These are phyloP conservation scores for Physcomitrellopsis africana DNA, from an alignment of 225 moss, liverwort and hornwort genomes.

Conservation along the genomic window DNA sequence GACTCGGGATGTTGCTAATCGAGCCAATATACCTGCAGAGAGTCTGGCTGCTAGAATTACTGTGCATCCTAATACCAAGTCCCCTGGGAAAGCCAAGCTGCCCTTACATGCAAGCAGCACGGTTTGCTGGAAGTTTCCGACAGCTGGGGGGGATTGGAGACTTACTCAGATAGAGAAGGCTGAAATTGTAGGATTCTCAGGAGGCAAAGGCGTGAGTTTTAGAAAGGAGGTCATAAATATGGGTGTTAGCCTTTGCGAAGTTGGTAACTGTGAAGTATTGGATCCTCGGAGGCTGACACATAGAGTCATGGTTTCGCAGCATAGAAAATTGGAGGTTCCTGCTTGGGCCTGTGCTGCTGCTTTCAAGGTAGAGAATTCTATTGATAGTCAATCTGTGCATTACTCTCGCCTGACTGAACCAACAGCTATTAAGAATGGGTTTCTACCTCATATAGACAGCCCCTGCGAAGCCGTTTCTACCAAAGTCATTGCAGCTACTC, in stretches of 20 bases:
- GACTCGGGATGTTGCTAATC: constrained; percentile 43
- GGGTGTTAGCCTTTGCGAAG: constrained; percentile 76
- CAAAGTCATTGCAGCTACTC: constrained; percentile 42
- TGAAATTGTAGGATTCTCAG: constrained; percentile 41
- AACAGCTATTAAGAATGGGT: constrained; percentile 44
- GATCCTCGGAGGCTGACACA: constrained; percentile 79
- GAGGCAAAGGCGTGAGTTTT: constrained; percentile 48
- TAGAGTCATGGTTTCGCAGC: constrained; percentile 39
- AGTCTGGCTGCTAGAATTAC: constrained; percentile 30
- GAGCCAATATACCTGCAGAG: constrained; percentile 44
- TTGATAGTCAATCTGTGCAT: constrained; percentile 53
- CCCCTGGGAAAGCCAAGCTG: constrained; percentile 43
- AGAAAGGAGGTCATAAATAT: constrained; percentile 86
- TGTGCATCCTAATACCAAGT: constrained; percentile 35
- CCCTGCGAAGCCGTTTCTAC: constrained; percentile 36
- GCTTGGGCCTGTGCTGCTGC: constrained; percentile 52
- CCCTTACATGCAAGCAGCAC: constrained; percentile 51
- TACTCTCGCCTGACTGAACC: constrained; percentile 36
- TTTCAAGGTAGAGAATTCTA: constrained; percentile 44
- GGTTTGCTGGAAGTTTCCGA: constrained; percentile 83
- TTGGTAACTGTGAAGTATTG: constrained; percentile 43
- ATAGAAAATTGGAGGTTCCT: constrained; percentile 76
- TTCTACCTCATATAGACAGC: constrained; percentile 54
- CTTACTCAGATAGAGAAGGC: constrained; percentile 48
- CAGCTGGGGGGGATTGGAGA: constrained; percentile 97